Percentiles rank a stretch among this genome's conserved stretches.
Conservation (phyloP, 139 green algal species). For the Closterium sp. region DNA sequence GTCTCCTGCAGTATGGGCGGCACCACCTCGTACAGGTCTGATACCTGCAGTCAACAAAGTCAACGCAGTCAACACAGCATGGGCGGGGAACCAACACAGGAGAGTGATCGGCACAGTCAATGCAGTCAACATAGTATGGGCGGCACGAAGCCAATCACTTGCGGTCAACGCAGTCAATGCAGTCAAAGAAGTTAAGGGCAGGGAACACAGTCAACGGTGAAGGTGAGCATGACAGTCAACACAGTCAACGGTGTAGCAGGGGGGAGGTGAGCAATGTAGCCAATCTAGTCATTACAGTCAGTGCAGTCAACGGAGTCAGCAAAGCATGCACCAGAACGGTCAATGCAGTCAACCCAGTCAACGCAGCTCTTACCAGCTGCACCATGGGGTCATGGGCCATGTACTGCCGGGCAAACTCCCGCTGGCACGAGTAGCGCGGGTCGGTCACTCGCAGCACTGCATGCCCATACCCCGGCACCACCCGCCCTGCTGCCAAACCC, state of each 20-base stretch:
- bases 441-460: slow-evolving; percentile 96
- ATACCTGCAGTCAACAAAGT: slow-evolving; percentile 38
- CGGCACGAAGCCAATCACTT: no score
- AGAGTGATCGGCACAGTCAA: background rate
- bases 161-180: background rate
- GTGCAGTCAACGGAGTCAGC: no score
- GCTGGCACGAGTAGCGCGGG: slow-evolving; percentile 87
- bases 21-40: slow-evolving; percentile 72
- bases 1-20: slow-evolving; percentile 81
- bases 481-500: slow-evolving; percentile 77
- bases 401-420: slow-evolving; percentile 88
- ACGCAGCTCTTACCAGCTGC: slow-evolving; percentile 75
- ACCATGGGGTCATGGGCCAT: slow-evolving; percentile 89
- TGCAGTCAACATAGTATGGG: background rate
- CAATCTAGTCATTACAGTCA: background rate
- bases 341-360: no score
- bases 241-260: background rate
- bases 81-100: no score
- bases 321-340: no score
- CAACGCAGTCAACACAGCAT: background rate
- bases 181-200: no score
- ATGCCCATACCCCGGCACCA: slow-evolving; percentile 94
- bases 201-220: background rate
- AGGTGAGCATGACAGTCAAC: background rate
- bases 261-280: background rate